Conservation (phyloP, 805 yeast genomes). For the Pichia gijzeniarum region DNA sequence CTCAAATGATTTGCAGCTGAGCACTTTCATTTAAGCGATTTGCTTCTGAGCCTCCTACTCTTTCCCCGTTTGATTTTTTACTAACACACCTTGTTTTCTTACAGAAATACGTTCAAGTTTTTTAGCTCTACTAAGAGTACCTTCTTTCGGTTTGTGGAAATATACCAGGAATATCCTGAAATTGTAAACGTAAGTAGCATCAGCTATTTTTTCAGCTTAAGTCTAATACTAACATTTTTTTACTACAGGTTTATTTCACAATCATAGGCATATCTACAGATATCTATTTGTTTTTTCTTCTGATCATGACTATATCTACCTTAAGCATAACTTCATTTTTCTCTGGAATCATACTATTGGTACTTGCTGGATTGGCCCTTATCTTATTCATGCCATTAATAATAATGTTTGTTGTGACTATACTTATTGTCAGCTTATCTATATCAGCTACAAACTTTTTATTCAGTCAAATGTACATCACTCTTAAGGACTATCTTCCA, state of each 20-base stretch:
- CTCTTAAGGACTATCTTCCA: slow-evolving; percentile 13
- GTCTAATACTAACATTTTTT: slow-evolving; percentile 1
- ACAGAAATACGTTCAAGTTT: too few species aligned
- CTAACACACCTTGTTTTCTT: background rate
- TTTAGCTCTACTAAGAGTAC: too few species aligned
- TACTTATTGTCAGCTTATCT: background rate
- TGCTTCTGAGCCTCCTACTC: background rate
- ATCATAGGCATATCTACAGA: background rate
- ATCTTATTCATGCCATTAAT: slow-evolving; percentile 8
- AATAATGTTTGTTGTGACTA: slow-evolving; percentile 3
- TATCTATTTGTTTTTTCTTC: background rate
- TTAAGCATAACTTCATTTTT: slow-evolving; percentile 14
- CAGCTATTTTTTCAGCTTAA: background rate
- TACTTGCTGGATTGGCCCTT: slow-evolving; percentile 29
- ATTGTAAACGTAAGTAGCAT: background rate
- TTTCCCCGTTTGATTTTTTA: background rate
- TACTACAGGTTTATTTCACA: slow-evolving; percentile 3
- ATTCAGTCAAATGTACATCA: background rate
- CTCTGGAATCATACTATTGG: slow-evolving; percentile 14
- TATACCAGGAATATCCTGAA: too few species aligned
- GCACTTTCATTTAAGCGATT: background rate
- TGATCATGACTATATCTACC: slow-evolving; percentile 2
- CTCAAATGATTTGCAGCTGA: background rate
- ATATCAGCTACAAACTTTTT: background rate
- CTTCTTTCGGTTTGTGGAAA: too few species aligned